Percentiles rank a stretch among this genome's conserved stretches.
Evolutionary conservation across 345 rosid species (phyloP).

Genomic region (Camelina hispida): DNA sequence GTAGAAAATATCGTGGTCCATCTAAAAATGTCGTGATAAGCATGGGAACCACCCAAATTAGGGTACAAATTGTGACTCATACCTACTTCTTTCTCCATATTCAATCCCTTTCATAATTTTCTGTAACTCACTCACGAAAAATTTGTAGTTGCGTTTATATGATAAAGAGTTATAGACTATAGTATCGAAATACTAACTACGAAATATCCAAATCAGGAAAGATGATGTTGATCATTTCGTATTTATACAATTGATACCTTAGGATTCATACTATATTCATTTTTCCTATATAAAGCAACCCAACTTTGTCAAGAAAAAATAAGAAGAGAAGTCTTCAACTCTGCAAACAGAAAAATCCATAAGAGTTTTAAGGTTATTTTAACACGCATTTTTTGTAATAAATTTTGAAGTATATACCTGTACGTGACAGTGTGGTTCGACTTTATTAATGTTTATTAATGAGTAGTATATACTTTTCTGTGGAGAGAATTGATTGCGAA

Average conservation of each 20-base stretch:
- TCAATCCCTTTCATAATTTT: constrained; percentile 42
- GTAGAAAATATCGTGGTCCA: constrained; percentile 43
- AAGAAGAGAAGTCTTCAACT: background rate
- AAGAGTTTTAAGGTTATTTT: background rate
- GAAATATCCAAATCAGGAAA: constrained; percentile 47
- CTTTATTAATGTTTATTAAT: no score
- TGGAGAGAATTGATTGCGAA: constrained; percentile 6
- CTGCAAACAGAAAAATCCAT: background rate
- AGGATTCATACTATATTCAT: background rate
- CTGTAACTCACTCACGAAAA: constrained; percentile 22
- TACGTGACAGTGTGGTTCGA: background rate
- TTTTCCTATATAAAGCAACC: constrained; percentile 22
- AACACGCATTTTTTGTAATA: background rate
- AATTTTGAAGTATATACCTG: background rate
- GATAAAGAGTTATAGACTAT: constrained; percentile 35
- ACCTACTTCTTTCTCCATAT: constrained; percentile 38
- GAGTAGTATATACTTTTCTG: background rate
- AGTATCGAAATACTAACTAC: constrained; percentile 42
- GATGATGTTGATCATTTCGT: constrained; percentile 43
- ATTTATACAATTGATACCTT: constrained; percentile 27
- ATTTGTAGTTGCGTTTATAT: constrained; percentile 26
- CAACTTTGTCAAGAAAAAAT: constrained; percentile 1
- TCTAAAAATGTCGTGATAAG: constrained; percentile 42
- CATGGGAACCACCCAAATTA: constrained; percentile 46
- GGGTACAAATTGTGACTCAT: constrained; percentile 41